These are phyloP conservation scores for Neofusicoccum kwambonambiense DNA, from an alignment of 2,329 filamentous ascomycete genomes.

Conservation along the genomic window DNA sequence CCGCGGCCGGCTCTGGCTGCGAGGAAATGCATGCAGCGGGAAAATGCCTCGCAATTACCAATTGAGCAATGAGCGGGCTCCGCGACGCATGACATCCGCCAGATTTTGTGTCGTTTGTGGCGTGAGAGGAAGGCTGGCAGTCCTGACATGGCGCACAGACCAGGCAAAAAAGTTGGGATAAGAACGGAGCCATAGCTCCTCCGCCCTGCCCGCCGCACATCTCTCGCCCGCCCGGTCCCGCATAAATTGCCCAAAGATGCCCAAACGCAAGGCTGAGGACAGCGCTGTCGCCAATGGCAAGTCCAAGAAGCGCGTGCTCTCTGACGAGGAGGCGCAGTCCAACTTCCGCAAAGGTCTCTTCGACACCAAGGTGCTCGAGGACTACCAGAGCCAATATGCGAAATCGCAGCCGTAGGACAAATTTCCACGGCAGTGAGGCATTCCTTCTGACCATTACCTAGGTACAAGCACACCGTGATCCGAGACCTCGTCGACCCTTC, in stretches of 20 bases:
- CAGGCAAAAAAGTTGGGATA: slow-evolving; percentile 16
- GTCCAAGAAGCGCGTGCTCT: slow-evolving; percentile 43
- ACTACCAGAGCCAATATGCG: slow-evolving; percentile 38
- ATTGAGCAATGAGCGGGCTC: not conserved
- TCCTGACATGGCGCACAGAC: slow-evolving; percentile 9
- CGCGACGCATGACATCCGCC: slow-evolving; percentile 6
- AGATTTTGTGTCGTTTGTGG: slow-evolving; percentile 5
- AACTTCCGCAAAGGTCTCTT: slow-evolving; percentile 42
- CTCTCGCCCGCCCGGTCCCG: not conserved
- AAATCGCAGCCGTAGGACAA: slow-evolving; percentile 38
- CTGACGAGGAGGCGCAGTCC: slow-evolving; percentile 39
- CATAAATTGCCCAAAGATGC: not conserved
- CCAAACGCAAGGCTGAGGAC: slow-evolving; percentile 47
- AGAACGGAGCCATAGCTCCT: slow-evolving; percentile 10
- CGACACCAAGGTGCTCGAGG: slow-evolving; percentile 34
- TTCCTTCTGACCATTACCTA: slow-evolving; percentile 26
- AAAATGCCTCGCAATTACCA: not conserved
- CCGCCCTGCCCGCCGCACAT: not conserved
- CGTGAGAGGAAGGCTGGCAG: slow-evolving; percentile 8
- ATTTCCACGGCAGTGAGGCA: not conserved
- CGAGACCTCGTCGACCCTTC: slow-evolving; percentile 72
- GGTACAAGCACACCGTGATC: slow-evolving; percentile 93
- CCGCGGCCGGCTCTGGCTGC: not conserved
- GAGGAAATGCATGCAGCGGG: not conserved
- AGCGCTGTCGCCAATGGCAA: slow-evolving; percentile 32